These are phyloP conservation scores for Daucus carota DNA, from an alignment of 129 eudicot genomes.

Conservation along the genomic window DH1_v3.0 NC_030381.2:33515001-33515500, in stretches of 20 bases:
- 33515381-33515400: neutral
- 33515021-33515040: neutral
- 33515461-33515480: neutral
- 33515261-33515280: neutral
- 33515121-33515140: neutral
- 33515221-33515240: neutral
- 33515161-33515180: neutral
- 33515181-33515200: neutral
- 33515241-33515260: neutral
- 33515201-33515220: neutral
- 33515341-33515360: conserved; percentile 4
- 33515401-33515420: conserved; percentile 7
- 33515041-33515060: conserved; percentile 13
- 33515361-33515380: conserved; percentile 13
- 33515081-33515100: conserved; percentile 10
- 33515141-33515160: neutral
- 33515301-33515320: conserved; percentile 5
- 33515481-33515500: neutral
- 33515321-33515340: conserved; percentile 7
- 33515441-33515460: neutral
- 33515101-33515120: neutral
- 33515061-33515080: conserved; percentile 7
- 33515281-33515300: conserved; percentile 2
- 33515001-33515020: neutral
- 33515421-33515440: neutral